Base-by-base conservation (phyloP, 208 protist species). In the Trypanosoma cruzi region DNA sequence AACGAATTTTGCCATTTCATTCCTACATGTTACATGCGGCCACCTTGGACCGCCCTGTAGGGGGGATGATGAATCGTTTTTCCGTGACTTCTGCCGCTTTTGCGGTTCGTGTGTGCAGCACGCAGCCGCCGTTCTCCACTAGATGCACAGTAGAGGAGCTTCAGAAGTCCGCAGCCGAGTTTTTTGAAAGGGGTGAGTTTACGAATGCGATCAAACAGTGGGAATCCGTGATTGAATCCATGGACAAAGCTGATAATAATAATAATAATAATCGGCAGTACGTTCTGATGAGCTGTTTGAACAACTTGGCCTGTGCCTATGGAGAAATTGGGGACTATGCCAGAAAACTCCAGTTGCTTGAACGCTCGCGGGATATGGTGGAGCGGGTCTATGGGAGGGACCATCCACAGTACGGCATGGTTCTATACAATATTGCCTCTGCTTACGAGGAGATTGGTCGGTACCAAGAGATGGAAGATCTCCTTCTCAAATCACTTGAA, bases 291-390 rank as follows among this genome's bases (percentile, higher is more conserved):
- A 89, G 76, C 73, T 94, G 86, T 64, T 73, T 93, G 24, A 89
- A 93, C 71, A 94, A 96, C 67, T 78, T 96, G 34, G 91, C 91
- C n/a, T 94, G 86, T 61, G 86, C 84, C 31, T 96, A 96, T 66
- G 88, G 91, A 7, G 85, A 94, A 48, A 78, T 91, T 18, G 91
- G 91, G 11, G 56, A 96, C 77, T 78, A 84, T 64, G 61, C 62
- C 32, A 87, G 81, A 57, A 93, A 96, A 71, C 68, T 92, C 46
- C 63, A 86, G 64, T 66, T 96, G 34, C 87, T 96, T 61, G 81
- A 89, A 66, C 79, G 75, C 16, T 90, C 86, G 34, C 77, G 63
- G 16, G 56, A 86, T 22, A 81, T 94, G 58, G 87, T 94, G 29
- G 44, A 65, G 59, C 10, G 67, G 10, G 72, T 86, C 16, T 93